Percentiles rank a stretch among this genome's conserved stretches.
Conservation (phyloP, 805 yeast genomes). For the Candida tibetensis region DNA sequence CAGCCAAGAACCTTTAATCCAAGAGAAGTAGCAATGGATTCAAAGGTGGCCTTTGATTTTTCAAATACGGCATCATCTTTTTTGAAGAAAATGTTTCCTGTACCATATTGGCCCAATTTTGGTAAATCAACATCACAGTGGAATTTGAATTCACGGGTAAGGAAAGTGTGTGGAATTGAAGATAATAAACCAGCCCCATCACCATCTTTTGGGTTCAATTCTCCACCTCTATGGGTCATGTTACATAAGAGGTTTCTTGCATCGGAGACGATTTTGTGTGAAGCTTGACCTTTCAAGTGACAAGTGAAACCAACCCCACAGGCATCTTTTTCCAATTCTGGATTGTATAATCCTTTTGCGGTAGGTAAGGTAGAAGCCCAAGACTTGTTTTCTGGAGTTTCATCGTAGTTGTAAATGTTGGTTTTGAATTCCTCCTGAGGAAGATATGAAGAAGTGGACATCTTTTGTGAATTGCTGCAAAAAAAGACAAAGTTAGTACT, state of each 20-base stretch:
- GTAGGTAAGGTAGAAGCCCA: conserved; percentile 92
- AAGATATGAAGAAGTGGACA: conserved; percentile 39
- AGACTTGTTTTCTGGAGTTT: conserved; percentile 71
- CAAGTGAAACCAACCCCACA: conserved; percentile 99
- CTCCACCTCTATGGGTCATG: conserved; percentile 99
- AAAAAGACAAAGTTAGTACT: neutral
- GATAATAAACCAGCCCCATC: conserved; percentile 98
- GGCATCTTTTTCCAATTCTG: conserved; percentile 91
- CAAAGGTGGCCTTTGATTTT: conserved; percentile 74
- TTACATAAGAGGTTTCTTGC: conserved; percentile 85
- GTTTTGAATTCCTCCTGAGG: conserved; percentile 39
- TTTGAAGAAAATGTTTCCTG: conserved; percentile 92
- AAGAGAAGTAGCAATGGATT: conserved; percentile 69
- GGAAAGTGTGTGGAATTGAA: conserved; percentile 85
- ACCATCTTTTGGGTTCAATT: conserved; percentile 95
- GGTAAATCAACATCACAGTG: conserved; percentile 70
- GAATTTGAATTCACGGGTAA: conserved; percentile 78
- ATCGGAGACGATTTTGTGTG: conserved; percentile 92
- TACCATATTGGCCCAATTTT: conserved; percentile 82
- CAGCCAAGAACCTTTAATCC: conserved; percentile 87
- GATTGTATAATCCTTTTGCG: conserved; percentile 88
- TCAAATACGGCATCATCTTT: conserved; percentile 71
- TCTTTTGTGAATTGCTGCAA: neutral
- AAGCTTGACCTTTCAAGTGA: conserved; percentile 80
- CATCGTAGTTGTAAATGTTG: conserved; percentile 64